These are phyloP conservation scores for Quercus parvula DNA, from an alignment of 306 rosid species.

Conservation along the genomic window DNA sequence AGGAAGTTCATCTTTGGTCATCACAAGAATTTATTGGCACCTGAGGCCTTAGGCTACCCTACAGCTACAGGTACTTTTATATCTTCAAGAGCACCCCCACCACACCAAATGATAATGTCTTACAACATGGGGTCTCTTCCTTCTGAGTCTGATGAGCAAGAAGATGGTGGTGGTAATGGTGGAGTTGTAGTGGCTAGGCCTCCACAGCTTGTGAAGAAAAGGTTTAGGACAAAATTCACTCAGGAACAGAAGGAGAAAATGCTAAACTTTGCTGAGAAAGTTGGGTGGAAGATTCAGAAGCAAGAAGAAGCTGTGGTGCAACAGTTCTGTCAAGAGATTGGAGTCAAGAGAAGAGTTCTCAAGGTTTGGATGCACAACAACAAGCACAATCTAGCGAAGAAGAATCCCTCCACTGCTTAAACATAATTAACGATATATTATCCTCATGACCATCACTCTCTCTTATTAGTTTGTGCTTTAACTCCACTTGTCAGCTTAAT, in stretches of 20 bases:
- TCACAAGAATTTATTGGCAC: slow-evolving; percentile 28
- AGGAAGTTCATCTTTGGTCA: slow-evolving; percentile 46
- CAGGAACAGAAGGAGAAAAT: slow-evolving; percentile 77
- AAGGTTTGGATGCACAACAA: slow-evolving; percentile 93
- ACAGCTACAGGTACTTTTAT: slow-evolving; percentile 37
- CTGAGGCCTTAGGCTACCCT: slow-evolving; percentile 50
- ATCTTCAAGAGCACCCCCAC: slow-evolving; percentile 49
- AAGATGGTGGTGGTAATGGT: slow-evolving; percentile 24
- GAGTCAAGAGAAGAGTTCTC: slow-evolving; percentile 67
- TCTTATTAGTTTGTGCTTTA: slow-evolving; percentile 10
- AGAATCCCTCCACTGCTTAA: slow-evolving; percentile 4
- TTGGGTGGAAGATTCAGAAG: slow-evolving; percentile 77
- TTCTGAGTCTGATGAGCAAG: slow-evolving; percentile 73
- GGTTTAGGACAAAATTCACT: slow-evolving; percentile 72
- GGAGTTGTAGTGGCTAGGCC: slow-evolving; percentile 12
- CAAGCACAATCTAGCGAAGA: slow-evolving; percentile 59
- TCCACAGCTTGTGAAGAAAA: slow-evolving; percentile 43
- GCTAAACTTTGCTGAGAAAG: slow-evolving; percentile 61
- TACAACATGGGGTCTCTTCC: slow-evolving; percentile 56
- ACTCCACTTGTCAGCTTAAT: slow-evolving; percentile 8
- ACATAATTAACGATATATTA: neutral
- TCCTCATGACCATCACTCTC: neutral
- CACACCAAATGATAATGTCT: slow-evolving; percentile 67
- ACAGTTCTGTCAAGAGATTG: slow-evolving; percentile 76
- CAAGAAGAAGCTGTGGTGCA: slow-evolving; percentile 72